Base-by-base conservation (phyloP, 2,329 filamentous ascomycete genomes). In the Chrysosporium keratinophilum region DNA sequence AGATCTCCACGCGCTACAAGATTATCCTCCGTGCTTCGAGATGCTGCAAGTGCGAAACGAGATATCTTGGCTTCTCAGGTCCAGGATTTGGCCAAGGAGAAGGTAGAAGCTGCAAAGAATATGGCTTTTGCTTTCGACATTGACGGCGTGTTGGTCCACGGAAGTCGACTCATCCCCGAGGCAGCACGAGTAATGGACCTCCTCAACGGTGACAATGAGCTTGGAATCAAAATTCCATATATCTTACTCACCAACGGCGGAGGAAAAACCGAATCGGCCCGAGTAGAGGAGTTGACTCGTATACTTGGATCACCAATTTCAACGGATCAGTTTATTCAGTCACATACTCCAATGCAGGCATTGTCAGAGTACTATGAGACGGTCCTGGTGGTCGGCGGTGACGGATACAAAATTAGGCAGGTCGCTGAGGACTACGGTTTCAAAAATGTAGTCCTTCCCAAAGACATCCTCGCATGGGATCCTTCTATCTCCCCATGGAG, bases 231-330 rank as follows among this genome's bases (percentile, higher is more conserved):
- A 77, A 87, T 88, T 76, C 83, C 56, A 75, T 69, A 87, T 74
- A 86, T 87, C 66, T 83, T 87, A 71, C 72, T 87, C 54, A 87
- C 84, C 65, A 87, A 87, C 73, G 83, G 83, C 59, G 84, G 82
- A 50, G 84, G 84, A 61, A 87, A 87, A 76, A 80, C 80, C 19
- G 84, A 87, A 69, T 66, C 72, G 54, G 76, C 79, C 35, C 82
- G 83, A 57, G 80, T 79, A 62, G 75, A 82, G 55, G 83, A 87
- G 69, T 77, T 87, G 15, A 76, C 79, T 59, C 78, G 79, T 65
- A 85, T 88, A 58, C 75, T 87, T 44, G 70, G 78, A 55, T 77
- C 77, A 63, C 81, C 81, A 50, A 80, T 87, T 67, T 78, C 75
- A 50, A 84, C 79, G 37, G 82, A 86, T 55, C 84, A 87, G 67